These are phyloP conservation scores for Cyanodermella asteris DNA, from an alignment of 2,329 filamentous ascomycete species.

Conservation along the genomic window DNA sequence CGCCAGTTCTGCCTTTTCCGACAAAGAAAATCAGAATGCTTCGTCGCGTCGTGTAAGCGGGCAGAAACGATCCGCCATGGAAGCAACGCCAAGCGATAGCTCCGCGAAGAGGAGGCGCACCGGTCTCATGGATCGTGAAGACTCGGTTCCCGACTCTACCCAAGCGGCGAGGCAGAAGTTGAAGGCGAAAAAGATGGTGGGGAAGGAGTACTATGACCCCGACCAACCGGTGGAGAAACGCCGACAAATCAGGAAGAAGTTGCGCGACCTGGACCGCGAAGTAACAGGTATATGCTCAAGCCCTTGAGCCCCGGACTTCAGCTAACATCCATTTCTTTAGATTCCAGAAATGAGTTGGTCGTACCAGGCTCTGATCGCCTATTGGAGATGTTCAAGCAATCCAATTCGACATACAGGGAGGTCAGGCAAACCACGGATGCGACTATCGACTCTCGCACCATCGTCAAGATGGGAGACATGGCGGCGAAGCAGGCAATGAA, in stretches of 20 bases:
- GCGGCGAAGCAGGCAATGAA: slow-evolving; percentile 57
- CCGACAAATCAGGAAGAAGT: slow-evolving; percentile 43
- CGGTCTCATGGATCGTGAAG: slow-evolving; percentile 23
- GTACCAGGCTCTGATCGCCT: slow-evolving; percentile 43
- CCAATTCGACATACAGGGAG: slow-evolving; percentile 41
- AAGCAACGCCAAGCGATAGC: slow-evolving; percentile 23
- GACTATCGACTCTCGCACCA: slow-evolving; percentile 66
- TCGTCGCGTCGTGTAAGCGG: no score
- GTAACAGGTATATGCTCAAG: slow-evolving; percentile 28
- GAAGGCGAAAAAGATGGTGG: slow-evolving; percentile 14
- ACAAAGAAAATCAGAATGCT: slow-evolving; percentile 25
- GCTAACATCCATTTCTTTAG: slow-evolving; percentile 23
- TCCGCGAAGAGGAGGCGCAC: slow-evolving; percentile 15
- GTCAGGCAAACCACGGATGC: slow-evolving; percentile 82
- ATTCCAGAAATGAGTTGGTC: slow-evolving; percentile 51
- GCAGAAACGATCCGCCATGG: slow-evolving; percentile 9
- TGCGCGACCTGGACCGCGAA: slow-evolving; percentile 43
- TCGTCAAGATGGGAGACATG: slow-evolving; percentile 62
- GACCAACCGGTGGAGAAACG: slow-evolving; percentile 59
- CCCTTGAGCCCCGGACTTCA: neutral
- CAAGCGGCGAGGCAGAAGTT: slow-evolving; percentile 13
- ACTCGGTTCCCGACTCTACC: slow-evolving; percentile 14
- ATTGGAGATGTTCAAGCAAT: slow-evolving; percentile 40
- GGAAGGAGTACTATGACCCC: slow-evolving; percentile 48
- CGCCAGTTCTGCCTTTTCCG: slow-evolving; percentile 19